Percentiles rank a stretch among this genome's conserved stretches.
phyloP scores from a whole-genome alignment of 2,329 filamentous ascomycete genomes.

The Whalleya microplaca region DNA sequence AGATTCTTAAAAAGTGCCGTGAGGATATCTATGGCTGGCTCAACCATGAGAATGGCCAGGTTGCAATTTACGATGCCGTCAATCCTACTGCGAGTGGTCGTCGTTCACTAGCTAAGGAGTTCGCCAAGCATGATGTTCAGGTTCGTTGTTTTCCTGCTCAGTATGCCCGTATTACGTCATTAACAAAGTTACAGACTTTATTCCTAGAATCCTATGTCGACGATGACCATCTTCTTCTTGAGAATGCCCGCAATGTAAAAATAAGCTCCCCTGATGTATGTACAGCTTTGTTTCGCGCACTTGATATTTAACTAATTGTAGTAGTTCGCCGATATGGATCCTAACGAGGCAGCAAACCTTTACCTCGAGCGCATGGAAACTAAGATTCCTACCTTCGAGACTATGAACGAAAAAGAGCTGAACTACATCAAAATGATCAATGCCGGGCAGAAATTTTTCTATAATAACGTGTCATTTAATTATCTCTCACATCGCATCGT shows the following conservation, averaged over 20 bases:
- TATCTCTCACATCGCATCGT: conserved; percentile 97
- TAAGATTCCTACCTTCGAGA: conserved; percentile 94
- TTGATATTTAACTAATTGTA: conserved; percentile 16
- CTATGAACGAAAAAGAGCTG: conserved; percentile 90
- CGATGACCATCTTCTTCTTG: conserved; percentile 89
- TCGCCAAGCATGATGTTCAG: conserved; percentile 95
- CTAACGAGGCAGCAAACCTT: conserved; percentile 88
- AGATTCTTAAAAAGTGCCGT: conserved; percentile 95
- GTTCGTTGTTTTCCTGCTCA: conserved; percentile 45
- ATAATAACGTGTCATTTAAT: conserved; percentile 96
- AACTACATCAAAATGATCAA: conserved; percentile 99
- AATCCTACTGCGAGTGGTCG: conserved; percentile 86
- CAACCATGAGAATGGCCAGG: conserved; percentile 96
- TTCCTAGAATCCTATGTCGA: conserved; percentile 97
- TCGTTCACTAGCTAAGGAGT: conserved; percentile 87
- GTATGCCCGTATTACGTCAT: not conserved
- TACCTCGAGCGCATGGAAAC: conserved; percentile 89
- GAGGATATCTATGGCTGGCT: conserved; percentile 97
- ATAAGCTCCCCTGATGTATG: conserved; percentile 91
- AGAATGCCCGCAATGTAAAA: conserved; percentile 96
- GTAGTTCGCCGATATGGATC: conserved; percentile 87
- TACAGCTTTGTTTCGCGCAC: not conserved
- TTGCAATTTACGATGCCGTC: conserved; percentile 97
- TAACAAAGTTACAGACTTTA: conserved; percentile 66
- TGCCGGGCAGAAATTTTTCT: conserved; percentile 86